Evolutionary conservation across 2,329 filamentous ascomycete genomes (phyloP).

Genomic region (Fusarium anthophilum): DNA sequence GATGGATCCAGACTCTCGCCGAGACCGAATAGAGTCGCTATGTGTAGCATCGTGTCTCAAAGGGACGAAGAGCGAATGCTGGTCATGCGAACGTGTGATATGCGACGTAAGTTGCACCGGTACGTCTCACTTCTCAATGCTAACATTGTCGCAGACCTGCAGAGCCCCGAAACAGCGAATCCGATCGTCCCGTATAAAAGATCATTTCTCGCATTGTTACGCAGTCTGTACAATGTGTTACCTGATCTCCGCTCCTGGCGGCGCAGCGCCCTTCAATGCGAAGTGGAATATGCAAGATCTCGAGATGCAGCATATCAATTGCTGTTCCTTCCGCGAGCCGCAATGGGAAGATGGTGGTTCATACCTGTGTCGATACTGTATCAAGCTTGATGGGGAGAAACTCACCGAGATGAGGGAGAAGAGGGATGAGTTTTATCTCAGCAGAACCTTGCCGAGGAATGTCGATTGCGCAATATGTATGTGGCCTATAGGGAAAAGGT

Average conservation of each 20-base stretch:
- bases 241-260: background rate
- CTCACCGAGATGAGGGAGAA: background rate
- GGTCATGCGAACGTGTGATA: conserved; percentile 20
- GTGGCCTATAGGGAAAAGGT: background rate
- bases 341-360: background rate
- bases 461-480: conserved; percentile 15
- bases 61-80: conserved; percentile 15
- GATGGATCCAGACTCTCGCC: background rate
- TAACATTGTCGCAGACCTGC: background rate
- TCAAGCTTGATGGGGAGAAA: background rate
- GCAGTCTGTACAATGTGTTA: conserved; percentile 16
- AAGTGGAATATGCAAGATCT: conserved; percentile 23
- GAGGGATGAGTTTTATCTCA: conserved; percentile 2
- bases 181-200: background rate
- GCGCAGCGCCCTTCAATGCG: conserved; percentile 1
- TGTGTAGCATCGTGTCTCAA: background rate
- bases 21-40: background rate
- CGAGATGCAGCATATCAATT: conserved; percentile 10
- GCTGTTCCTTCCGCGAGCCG: background rate
- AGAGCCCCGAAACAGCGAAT: background rate
- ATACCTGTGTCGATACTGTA: background rate
- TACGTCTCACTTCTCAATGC: rapidly evolving
- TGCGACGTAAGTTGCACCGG: background rate
- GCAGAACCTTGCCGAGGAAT: background rate
- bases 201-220: conserved; percentile 19